Percentiles rank a stretch among this genome's conserved stretches.
Evolutionary conservation across 805 yeast species (phyloP).

Genomic region (Candida andamanensis): DNA sequence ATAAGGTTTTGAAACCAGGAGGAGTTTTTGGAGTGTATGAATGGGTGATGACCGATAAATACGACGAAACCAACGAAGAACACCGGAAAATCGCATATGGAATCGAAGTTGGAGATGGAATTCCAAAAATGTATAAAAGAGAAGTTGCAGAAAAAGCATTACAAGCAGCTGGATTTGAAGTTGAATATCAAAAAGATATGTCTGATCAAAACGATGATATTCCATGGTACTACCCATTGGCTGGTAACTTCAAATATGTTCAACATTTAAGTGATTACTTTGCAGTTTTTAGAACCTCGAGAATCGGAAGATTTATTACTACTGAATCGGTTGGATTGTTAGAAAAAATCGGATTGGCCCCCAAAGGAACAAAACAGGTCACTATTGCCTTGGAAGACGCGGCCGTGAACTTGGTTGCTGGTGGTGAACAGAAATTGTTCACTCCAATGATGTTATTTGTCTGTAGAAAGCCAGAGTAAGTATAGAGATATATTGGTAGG

Average conservation of each 20-base stretch:
- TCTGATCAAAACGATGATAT: slow-evolving; percentile 77
- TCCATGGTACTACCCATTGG: slow-evolving; percentile 97
- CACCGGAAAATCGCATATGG: slow-evolving; percentile 96
- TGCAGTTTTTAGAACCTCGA: slow-evolving; percentile 86
- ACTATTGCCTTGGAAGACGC: slow-evolving; percentile 95
- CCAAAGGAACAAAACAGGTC: slow-evolving; percentile 83
- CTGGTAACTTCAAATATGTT: slow-evolving; percentile 88
- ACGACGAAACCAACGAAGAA: slow-evolving; percentile 79
- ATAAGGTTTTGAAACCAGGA: slow-evolving; percentile 94
- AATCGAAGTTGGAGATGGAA: slow-evolving; percentile 97
- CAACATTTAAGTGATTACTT: slow-evolving; percentile 73
- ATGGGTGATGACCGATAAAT: slow-evolving; percentile 97
- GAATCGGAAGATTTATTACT: slow-evolving; percentile 80
- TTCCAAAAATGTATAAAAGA: slow-evolving; percentile 89
- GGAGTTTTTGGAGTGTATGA: slow-evolving; percentile 97
- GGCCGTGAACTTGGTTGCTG: slow-evolving; percentile 89
- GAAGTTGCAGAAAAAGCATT: slow-evolving; percentile 87
- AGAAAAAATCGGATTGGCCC: slow-evolving; percentile 85
- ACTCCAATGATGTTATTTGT: slow-evolving; percentile 97
- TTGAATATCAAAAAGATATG: slow-evolving; percentile 70
- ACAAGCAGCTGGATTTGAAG: slow-evolving; percentile 79
- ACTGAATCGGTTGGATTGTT: slow-evolving; percentile 73
- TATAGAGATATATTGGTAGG: background rate
- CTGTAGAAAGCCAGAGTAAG: slow-evolving; percentile 65
- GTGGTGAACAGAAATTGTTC: slow-evolving; percentile 84